These are phyloP conservation scores for Botrytis aclada DNA, from an alignment of 2,329 filamentous ascomycete species.

Conservation along the genomic window DNA sequence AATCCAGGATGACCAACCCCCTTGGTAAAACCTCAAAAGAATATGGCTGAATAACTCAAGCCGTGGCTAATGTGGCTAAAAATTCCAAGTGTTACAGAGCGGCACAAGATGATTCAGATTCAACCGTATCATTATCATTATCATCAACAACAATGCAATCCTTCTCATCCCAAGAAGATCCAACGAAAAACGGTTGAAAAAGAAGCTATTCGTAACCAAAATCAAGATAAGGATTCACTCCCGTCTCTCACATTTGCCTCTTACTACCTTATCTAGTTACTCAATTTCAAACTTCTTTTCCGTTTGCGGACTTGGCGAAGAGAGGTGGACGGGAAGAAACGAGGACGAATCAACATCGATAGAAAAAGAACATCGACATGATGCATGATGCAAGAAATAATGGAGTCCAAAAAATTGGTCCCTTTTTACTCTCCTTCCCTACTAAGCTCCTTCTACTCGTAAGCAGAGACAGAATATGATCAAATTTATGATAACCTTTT, in stretches of 20 bases:
- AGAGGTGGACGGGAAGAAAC: neutral
- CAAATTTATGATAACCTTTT: neutral
- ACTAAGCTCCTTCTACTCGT: neutral
- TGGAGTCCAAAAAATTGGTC: neutral
- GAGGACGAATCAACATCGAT: neutral
- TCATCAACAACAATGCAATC: neutral
- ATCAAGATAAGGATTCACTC: neutral
- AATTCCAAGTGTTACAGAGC: neutral
- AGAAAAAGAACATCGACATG: neutral
- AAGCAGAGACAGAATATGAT: neutral
- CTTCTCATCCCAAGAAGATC: neutral
- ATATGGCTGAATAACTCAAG: neutral
- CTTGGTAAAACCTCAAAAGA: neutral
- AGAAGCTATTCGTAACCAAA: neutral
- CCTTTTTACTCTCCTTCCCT: neutral
- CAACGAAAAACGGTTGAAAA: neutral
- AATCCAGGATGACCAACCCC: neutral
- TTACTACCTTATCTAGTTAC: neutral
- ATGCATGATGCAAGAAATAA: constrained; percentile 13
- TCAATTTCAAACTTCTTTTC: neutral
- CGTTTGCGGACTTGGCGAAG: constrained; percentile 1
- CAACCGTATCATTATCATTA: neutral
- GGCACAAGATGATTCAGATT: neutral
- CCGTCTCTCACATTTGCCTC: neutral
- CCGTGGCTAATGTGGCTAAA: neutral